Base-by-base conservation (phyloP, 2,329 filamentous ascomycete species). In the Aspergillus sp. region DNA sequence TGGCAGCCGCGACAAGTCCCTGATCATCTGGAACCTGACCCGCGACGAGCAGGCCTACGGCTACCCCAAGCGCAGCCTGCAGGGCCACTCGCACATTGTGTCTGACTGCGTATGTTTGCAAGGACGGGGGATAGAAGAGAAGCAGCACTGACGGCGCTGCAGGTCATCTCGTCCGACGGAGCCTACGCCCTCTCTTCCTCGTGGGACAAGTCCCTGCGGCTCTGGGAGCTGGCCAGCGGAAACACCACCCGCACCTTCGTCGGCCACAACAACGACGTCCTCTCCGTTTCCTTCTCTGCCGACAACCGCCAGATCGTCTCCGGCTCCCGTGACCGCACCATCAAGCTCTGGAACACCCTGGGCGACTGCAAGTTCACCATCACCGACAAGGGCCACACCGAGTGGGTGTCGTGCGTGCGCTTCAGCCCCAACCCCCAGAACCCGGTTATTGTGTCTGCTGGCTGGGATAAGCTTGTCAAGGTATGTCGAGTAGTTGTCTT, bases 361-460 rank as follows among this genome's bases (percentile, higher is more conserved):
- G 91, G 91, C 72, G 91, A 98, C 80, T 98, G 91, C 88, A 98
- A 98, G 79, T 98, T 80, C 82, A 98, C 89, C 75, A 96, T 98
- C 77, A 93, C 86, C 71, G 91, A 98, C 67, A 98, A 98, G 83
- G 91, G 91, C 66, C 91, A 98, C 79, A 86, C 86, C 70, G 91
- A 98, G 72, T 98, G 91, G 91, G 91, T 94, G 56, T 95, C 89
- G 46, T 96, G 89, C 76, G 91, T 98, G 55, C 83, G 91, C 70
- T 98, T 98, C 84, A 93, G 84, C 72, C 91, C 91, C 65, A 98
- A 98, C 80, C 91, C 91, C 62, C 89, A 96, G 78, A 98, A 96
- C 82, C 89, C 91, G 54, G 91, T 98, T 67, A 98, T 98, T 66
- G 91, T 98, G 66, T 93, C 83, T 66, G 80, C 82, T 69, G 88